phyloP scores from a whole-genome alignment of 257 asterid genomes.

The Gynochthodes officinalis region DNA sequence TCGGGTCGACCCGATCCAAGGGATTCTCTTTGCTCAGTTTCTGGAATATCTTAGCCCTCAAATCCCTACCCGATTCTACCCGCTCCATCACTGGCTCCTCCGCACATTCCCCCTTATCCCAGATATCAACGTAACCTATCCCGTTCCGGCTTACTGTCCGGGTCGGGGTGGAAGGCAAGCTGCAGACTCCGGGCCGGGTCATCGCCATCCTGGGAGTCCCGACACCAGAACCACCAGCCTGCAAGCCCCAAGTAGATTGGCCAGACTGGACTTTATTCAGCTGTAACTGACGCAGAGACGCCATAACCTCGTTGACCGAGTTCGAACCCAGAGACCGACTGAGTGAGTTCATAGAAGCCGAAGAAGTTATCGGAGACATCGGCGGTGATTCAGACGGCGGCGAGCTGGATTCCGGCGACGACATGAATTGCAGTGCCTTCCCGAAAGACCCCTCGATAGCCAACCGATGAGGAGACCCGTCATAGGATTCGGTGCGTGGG shows the following conservation, averaged over 20 bases:
- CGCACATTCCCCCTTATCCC: slow-evolving; percentile 22
- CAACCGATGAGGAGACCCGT: slow-evolving; percentile 36
- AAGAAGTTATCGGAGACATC: slow-evolving; percentile 38
- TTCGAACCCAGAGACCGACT: slow-evolving; percentile 43
- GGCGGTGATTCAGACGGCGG: slow-evolving; percentile 56
- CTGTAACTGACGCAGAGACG: slow-evolving; percentile 46
- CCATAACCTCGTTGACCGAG: slow-evolving; percentile 33
- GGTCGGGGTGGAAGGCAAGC: slow-evolving; percentile 48
- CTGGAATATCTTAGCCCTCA: slow-evolving; percentile 50
- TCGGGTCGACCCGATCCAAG: slow-evolving; percentile 38
- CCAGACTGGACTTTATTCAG: slow-evolving; percentile 35
- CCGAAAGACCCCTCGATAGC: slow-evolving; percentile 25
- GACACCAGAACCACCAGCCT: slow-evolving; percentile 22
- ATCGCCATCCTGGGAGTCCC: slow-evolving; percentile 30
- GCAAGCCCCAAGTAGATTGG: slow-evolving; percentile 31
- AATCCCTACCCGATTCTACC: slow-evolving; percentile 48
- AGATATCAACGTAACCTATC: slow-evolving; percentile 21
- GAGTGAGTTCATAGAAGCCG: slow-evolving; percentile 22
- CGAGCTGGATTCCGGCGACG: slow-evolving; percentile 42
- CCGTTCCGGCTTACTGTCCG: slow-evolving; percentile 26
- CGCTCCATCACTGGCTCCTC: slow-evolving; percentile 47
- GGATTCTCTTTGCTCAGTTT: slow-evolving; percentile 50
- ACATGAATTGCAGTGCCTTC: slow-evolving; percentile 27
- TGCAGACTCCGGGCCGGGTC: slow-evolving; percentile 36
- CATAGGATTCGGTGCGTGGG: slow-evolving; percentile 49